These are phyloP conservation scores for Pseudodiploospora longispora DNA, from an alignment of 2,329 filamentous ascomycete species.

Conservation along the genomic window DNA sequence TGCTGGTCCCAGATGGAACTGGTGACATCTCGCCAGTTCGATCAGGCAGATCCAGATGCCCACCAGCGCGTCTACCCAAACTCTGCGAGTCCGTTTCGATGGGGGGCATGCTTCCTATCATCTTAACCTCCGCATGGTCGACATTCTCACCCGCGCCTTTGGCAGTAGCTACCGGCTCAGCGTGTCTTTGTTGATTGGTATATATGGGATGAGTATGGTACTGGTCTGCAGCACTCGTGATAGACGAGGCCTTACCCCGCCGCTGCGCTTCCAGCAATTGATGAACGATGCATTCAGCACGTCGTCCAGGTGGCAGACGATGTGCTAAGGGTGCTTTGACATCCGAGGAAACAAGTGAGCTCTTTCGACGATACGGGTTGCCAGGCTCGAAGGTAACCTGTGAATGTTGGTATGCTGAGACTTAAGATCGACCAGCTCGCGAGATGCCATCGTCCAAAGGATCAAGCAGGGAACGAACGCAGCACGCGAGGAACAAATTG, in stretches of 20 bases:
- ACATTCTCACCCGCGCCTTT: too few relatives aligned
- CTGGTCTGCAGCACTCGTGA: constrained; percentile 17
- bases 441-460: too few relatives aligned
- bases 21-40: neutral
- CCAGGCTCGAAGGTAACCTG: constrained; percentile 56
- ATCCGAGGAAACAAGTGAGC: constrained; percentile 51
- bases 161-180: too few relatives aligned
- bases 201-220: constrained; percentile 22
- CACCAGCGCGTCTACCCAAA: too few relatives aligned
- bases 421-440: too few relatives aligned
- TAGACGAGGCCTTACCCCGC: constrained; percentile 17
- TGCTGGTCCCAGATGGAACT: neutral
- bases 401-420: too few relatives aligned
- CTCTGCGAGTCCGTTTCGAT: too few relatives aligned
- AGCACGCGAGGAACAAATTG: neutral
- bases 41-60: constrained; percentile 45
- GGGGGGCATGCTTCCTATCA: too few relatives aligned
- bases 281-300: constrained; percentile 56
- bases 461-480: neutral
- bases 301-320: constrained; percentile 17
- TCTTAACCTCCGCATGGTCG: too few relatives aligned
- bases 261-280: constrained; percentile 54
- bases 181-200: constrained; percentile 6
- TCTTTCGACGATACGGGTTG: constrained; percentile 57
- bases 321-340: constrained; percentile 24